Percentiles rank a stretch among this genome's conserved stretches.
These are phyloP conservation scores for Fusarium brachygibbosum DNA, from an alignment of 2,329 filamentous ascomycete genomes.

Conservation along the genomic window DNA sequence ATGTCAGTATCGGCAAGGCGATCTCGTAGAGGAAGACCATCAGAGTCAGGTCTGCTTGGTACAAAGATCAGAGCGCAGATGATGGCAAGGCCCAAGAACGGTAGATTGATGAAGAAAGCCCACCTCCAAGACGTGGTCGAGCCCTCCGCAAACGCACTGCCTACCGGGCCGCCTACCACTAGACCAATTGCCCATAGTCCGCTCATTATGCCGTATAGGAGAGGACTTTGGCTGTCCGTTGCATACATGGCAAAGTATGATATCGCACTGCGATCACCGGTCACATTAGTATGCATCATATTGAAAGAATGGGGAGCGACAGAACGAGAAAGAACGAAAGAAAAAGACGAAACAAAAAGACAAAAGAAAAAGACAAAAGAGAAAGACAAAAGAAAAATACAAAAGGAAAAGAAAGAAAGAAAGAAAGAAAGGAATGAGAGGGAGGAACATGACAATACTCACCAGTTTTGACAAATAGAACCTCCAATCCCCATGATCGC, in stretches of 20 bases:
- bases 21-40: constrained; percentile 37
- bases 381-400: too few relatives aligned
- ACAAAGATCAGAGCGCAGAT: constrained; percentile 59
- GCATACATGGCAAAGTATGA: constrained; percentile 1
- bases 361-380: too few relatives aligned
- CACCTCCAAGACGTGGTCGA: constrained; percentile 58
- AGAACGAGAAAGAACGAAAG: too few relatives aligned
- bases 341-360: too few relatives aligned
- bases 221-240: neutral
- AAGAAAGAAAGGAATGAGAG: neutral
- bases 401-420: too few relatives aligned
- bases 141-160: constrained; percentile 51
- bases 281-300: too few relatives aligned
- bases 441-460: neutral
- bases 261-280: too few relatives aligned
- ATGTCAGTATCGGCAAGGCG: neutral
- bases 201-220: constrained; percentile 2
- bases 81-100: constrained; percentile 56
- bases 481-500: constrained; percentile 1
- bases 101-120: constrained; percentile 68
- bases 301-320: too few relatives aligned
- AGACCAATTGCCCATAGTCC: constrained; percentile 8
- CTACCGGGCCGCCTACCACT: neutral
- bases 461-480: constrained; percentile 2
- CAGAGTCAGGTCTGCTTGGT: neutral